Evolutionary conservation across 768 basidiomycete genomes (phyloP).

Genomic region (Leccinum longicurvipes): DNA sequence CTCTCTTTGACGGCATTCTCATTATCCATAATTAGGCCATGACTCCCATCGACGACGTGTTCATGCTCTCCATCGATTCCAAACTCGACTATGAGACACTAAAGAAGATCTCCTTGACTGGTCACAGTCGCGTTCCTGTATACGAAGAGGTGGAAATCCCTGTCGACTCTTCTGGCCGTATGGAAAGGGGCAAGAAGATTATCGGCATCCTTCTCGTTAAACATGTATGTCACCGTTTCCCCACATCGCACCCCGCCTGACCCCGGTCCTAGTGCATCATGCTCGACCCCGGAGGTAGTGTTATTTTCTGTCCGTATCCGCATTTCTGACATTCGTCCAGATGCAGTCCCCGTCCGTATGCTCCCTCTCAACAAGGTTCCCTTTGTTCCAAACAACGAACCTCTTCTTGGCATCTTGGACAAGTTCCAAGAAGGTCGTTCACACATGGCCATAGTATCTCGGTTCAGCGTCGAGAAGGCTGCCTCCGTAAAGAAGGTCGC

Average conservation of each 20-base stretch:
- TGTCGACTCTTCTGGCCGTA: constrained; percentile 32
- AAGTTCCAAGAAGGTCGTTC: constrained; percentile 87
- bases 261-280: constrained; percentile 55
- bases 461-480: constrained; percentile 70
- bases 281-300: constrained; percentile 75
- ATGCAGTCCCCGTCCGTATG: constrained; percentile 77
- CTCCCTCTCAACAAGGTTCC: constrained; percentile 86
- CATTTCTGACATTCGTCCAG: constrained; percentile 33
- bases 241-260: not conserved
- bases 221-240: constrained; percentile 39
- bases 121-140: constrained; percentile 82
- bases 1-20: not conserved
- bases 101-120: constrained; percentile 70
- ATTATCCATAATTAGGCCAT: constrained; percentile 50
- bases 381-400: constrained; percentile 82
- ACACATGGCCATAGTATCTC: constrained; percentile 88
- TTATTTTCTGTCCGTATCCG: no score
- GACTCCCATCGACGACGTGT: constrained; percentile 76
- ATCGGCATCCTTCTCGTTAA: constrained; percentile 86
- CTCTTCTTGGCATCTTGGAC: constrained; percentile 80
- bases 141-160: constrained; percentile 74
- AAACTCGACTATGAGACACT: constrained; percentile 79
- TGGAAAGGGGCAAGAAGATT: constrained; percentile 71
- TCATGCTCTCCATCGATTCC: constrained; percentile 86
- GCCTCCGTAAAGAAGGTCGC: constrained; percentile 82